These are phyloP conservation scores for Fragilaria crotonensis DNA, from an alignment of 108 stramenopile species.

Conservation along the genomic window DNA sequence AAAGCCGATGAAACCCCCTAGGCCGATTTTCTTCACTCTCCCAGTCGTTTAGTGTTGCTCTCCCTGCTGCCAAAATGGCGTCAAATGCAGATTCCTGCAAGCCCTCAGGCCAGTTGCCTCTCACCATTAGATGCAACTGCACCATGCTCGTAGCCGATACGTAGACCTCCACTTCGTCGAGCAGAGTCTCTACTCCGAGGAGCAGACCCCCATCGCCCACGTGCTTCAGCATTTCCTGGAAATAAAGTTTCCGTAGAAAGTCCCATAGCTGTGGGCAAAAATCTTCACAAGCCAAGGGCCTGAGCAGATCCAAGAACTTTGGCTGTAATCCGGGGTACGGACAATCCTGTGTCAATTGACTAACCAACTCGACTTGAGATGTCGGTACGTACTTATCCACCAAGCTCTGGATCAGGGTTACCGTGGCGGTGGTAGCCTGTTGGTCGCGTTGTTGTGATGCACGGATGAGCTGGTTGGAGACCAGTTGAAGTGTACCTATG, in stretches of 20 bases:
- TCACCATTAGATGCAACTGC: slow-evolving; percentile 4
- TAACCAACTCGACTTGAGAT: slow-evolving; percentile 23
- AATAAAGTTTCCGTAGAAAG: slow-evolving; percentile 12
- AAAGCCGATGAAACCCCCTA: too few relatives aligned
- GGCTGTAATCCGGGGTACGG: slow-evolving; percentile 25
- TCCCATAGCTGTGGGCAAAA: slow-evolving; percentile 7
- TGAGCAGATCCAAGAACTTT: slow-evolving; percentile 29
- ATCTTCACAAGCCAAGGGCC: slow-evolving; percentile 13
- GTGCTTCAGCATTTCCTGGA: slow-evolving; percentile 7
- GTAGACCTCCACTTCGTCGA: slow-evolving; percentile 22
- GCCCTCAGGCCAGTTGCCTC: not conserved
- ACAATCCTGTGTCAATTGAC: slow-evolving; percentile 20
- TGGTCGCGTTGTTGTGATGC: not conserved
- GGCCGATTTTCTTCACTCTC: too few relatives aligned
- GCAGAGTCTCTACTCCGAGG: slow-evolving; percentile 1
- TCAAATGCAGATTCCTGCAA: too few relatives aligned
- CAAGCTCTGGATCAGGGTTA: not conserved
- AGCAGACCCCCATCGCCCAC: slow-evolving; percentile 3
- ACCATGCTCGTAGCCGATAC: slow-evolving; percentile 25
- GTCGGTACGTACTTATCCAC: slow-evolving; percentile 12
- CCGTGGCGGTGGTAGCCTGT: not conserved
- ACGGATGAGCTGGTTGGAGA: slow-evolving; percentile 20
- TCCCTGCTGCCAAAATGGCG: too few relatives aligned
- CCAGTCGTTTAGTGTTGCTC: too few relatives aligned
- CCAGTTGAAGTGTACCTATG: slow-evolving; percentile 18